These are phyloP conservation scores for Monosporozyma yasuniensis DNA, from an alignment of 805 yeast species.

Conservation along the genomic window DNA sequence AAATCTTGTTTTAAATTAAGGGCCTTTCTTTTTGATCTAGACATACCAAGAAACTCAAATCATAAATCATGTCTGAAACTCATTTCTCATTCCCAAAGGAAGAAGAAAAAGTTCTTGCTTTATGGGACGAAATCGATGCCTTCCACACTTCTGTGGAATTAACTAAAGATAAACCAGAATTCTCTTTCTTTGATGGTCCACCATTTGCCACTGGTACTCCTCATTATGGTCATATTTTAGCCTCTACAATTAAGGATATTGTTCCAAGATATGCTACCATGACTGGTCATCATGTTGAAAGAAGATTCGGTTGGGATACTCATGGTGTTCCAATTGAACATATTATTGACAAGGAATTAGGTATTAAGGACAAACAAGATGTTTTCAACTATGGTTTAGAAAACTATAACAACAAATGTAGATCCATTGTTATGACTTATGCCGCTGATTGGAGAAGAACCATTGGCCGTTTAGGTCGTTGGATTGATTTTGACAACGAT, in stretches of 20 bases:
- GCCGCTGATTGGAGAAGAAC: constrained; percentile 92
- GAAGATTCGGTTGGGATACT: constrained; percentile 99
- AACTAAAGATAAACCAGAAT: constrained; percentile 77
- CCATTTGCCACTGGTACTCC: constrained; percentile 99
- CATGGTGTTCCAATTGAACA: constrained; percentile 98
- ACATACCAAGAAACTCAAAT: neutral
- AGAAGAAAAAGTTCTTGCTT: constrained; percentile 70
- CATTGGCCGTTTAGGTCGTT: constrained; percentile 91
- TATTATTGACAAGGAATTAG: constrained; percentile 95
- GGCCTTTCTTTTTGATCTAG: neutral
- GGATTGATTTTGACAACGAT: constrained; percentile 99
- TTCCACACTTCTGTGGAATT: constrained; percentile 78
- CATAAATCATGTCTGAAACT: constrained; percentile 31
- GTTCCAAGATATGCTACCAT: constrained; percentile 96
- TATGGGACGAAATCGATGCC: constrained; percentile 92
- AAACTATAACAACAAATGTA: constrained; percentile 89
- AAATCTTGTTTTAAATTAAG: neutral
- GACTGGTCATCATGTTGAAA: constrained; percentile 93
- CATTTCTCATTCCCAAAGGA: constrained; percentile 75
- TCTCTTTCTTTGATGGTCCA: constrained; percentile 96
- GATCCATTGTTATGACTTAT: constrained; percentile 94
- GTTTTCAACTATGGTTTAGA: constrained; percentile 91
- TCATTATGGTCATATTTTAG: constrained; percentile 94
- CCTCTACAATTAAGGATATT: constrained; percentile 94
- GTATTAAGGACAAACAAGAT: constrained; percentile 87